Base-by-base conservation (phyloP, 176 grass and related monocot species). In the Oryza meridionalis region DNA sequence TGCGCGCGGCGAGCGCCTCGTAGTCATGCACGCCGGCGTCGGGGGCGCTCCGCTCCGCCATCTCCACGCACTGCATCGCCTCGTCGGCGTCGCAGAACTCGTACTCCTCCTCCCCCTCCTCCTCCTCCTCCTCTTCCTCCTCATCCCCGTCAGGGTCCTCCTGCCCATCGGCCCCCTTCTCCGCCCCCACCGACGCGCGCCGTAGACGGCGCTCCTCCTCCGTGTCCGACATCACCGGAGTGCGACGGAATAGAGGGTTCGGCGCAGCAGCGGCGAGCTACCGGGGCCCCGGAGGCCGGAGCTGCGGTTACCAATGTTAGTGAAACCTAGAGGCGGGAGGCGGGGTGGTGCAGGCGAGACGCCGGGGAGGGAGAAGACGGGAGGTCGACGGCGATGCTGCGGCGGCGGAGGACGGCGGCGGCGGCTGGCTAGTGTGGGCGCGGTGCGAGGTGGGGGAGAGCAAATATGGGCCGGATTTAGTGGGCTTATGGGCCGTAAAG, bases 1-100 rank as follows among this genome's bases (percentile, higher is more conserved):
- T 95, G 78, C 87, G 72, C 43, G 81, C 83, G 0, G 87, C 85
- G n/a, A 98, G 65, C 11, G 69, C 91, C 80, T 98, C 87, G 32
- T 92, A 88, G 65, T 93, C 91, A 3, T 90, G 87, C 25, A 76
- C 26, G 13, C 62, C 46, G n/a, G 72, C 50, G 53, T 21, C 31
- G 1, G 27, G 19, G 17, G 32, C 11, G 19, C 15, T 31, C 11
- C 64, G 25, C 53, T 65, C 85, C 77, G 85, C 81, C 70, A 84
- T 81, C 77, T 77, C 81, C 70, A 87, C 84, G 24, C 70, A 87
- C 51, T 80, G 85, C 70, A 79, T 76, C 71, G 85, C 81, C 43
- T 88, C 81, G 3, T 76, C 89, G 5, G 81, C 85, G 35, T 87
- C 76, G 8, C 37, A 71, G 25, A 91, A 84, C 85, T 88, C 77